Evolutionary conservation across 768 basidiomycete species (phyloP), one percentile per base, ranked within the genome.

Genomic region (Boletus rubropictus): DNA sequence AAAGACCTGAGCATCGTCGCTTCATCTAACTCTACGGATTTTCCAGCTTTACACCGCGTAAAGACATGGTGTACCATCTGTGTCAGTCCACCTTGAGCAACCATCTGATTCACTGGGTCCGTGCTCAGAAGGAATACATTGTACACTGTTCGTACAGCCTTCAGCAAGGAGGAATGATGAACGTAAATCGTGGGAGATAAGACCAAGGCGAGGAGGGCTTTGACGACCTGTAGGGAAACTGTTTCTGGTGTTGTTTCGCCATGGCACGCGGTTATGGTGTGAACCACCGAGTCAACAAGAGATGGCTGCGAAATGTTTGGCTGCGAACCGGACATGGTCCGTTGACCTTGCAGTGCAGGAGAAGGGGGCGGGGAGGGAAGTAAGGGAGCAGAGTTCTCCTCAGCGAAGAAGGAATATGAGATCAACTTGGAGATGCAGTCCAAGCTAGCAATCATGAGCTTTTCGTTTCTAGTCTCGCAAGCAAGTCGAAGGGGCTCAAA

Each of bases 51-150:
- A 59, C 89, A 90, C 18, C 96, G 80, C 12, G 86, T 78, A 64
- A 99, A 98, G 47, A 98, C 83, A 59, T 97, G 94, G 58, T 96
- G 88, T 3, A 98, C 93, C 84, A 99, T 98, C 66, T 99, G 96
- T 0, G 92, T 93, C 15, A 99, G 78, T 15, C 94, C 92, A 17
- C 95, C 96, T 67, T 99, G 96, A 15, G 96, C 96, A 31, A 99
- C 95, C 73, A 89, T 94, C 69, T 98, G 96, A 56, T 95, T 98
- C 41, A 93, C 87, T 5, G 86, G 78, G 59, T 95, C 91, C 18
- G 78, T 76, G 57, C 90, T 93, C 49, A 98, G 75, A 22, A 99
- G 74, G 65, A 98, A 99, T 49, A 99, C 85, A 64, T 99, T 98
- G 72, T 98, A 99, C 4, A 99, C 96, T 17, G 96, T 97, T 39